Percentiles rank a stretch among this genome's conserved stretches.
Conservation (phyloP, 352 stramenopile genomes). For the Globisporangium cystogenes region DNA sequence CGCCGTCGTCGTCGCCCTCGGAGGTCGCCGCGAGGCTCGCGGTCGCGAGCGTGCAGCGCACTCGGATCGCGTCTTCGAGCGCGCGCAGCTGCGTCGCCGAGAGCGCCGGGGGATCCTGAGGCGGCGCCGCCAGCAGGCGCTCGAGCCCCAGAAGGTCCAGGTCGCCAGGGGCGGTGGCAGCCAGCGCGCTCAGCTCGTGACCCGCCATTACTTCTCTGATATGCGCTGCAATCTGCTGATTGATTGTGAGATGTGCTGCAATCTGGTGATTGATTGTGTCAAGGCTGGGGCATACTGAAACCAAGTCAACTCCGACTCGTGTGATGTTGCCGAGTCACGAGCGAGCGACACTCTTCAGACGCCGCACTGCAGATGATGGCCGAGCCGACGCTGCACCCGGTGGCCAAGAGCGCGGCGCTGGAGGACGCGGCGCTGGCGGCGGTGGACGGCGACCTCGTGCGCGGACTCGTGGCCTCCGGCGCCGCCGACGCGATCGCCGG, state of each 20-base stretch:
- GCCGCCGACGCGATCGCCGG: constrained; percentile 1
- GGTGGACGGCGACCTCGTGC: constrained; percentile 6
- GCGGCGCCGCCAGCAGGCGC: background rate
- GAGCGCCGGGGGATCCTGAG: too few species aligned
- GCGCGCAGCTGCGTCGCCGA: background rate
- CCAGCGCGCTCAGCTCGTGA: too few species aligned
- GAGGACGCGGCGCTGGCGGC: background rate
- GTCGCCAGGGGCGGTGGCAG: too few species aligned
- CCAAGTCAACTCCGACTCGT: too few species aligned
- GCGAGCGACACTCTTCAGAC: too few species aligned
- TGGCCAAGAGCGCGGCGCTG: background rate
- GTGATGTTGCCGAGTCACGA: too few species aligned
- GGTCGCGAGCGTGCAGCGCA: constrained; percentile 2
- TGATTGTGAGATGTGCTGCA: too few species aligned
- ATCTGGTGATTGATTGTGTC: too few species aligned
- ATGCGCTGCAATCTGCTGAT: too few species aligned
- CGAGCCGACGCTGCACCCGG: background rate
- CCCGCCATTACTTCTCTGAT: too few species aligned
- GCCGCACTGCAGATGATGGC: background rate
- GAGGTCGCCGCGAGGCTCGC: background rate
- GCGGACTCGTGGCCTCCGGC: constrained; percentile 3
- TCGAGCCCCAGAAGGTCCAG: too few species aligned
- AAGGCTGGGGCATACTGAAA: too few species aligned
- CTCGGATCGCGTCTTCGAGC: constrained; percentile 4
- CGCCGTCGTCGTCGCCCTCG: background rate